phyloP scores from a whole-genome alignment of 1,284 basidiomycete genomes.

The Apiotrichum brassicae region DNA sequence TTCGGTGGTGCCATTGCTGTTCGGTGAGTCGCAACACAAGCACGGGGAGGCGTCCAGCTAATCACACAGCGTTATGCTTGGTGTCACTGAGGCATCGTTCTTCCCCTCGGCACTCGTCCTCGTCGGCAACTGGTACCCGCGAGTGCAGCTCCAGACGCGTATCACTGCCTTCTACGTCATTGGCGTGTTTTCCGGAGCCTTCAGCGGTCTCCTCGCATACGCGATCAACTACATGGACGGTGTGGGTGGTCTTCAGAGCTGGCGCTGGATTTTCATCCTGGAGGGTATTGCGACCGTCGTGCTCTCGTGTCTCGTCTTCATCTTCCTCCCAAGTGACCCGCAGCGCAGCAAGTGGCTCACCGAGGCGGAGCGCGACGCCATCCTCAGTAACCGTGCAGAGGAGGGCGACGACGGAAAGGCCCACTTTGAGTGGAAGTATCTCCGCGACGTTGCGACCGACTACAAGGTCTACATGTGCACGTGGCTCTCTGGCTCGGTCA shows the following conservation, averaged over 20 bases:
- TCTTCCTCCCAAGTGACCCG: constrained; percentile 19
- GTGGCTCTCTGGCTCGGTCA: constrained; percentile 10
- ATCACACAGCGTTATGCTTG: constrained; percentile 6
- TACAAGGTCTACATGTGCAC: constrained; percentile 18
- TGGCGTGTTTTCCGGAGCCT: constrained; percentile 25
- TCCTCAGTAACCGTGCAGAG: constrained; percentile 7
- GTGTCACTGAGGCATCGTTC: constrained; percentile 19
- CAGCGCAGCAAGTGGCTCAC: constrained; percentile 19
- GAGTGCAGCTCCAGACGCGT: constrained; percentile 45
- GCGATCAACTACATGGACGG: constrained; percentile 33
- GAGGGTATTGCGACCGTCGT: constrained; percentile 20
- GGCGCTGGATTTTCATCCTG: constrained; percentile 46
- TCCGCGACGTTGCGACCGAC: constrained; percentile 11
- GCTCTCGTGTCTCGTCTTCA: constrained; percentile 13
- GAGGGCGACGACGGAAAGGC: constrained; percentile 10
- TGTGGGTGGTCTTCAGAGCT: constrained; percentile 44
- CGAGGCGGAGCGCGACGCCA: constrained; percentile 12
- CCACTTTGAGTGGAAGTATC: constrained; percentile 16
- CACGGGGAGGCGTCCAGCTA: background rate
- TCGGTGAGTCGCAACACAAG: background rate
- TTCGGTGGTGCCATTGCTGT: constrained; percentile 48
- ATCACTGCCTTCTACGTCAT: constrained; percentile 54
- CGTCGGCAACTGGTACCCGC: constrained; percentile 50
- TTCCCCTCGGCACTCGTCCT: constrained; percentile 25
- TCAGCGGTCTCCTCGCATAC: constrained; percentile 39